These are phyloP conservation scores for Alternaria triticina DNA, from an alignment of 2,329 filamentous ascomycete genomes.

Conservation along the genomic window DNA sequence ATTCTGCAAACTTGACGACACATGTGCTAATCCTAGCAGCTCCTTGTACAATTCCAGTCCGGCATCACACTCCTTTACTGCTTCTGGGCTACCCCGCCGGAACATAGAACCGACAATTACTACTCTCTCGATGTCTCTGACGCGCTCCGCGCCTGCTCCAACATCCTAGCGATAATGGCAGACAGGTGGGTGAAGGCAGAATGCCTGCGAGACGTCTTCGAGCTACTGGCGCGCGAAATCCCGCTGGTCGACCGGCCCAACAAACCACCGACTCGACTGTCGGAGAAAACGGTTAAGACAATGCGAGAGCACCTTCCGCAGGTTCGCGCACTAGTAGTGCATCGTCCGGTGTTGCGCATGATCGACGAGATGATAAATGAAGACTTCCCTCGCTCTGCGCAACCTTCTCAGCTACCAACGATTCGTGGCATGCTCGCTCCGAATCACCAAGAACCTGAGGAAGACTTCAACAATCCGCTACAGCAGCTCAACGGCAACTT, in stretches of 20 bases:
- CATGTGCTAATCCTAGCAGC: conserved; percentile 9
- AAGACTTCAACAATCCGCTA: not conserved
- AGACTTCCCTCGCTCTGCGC: conserved; percentile 16
- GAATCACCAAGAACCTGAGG: not conserved
- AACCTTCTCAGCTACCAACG: conserved; percentile 1
- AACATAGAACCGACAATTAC: conserved; percentile 36
- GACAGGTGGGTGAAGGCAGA: conserved; percentile 48
- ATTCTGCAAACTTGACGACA: not conserved
- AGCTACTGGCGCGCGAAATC: conserved; percentile 36
- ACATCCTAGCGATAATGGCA: conserved; percentile 46
- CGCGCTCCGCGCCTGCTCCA: conserved; percentile 46
- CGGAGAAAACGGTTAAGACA: conserved; percentile 13
- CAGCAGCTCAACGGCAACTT: conserved; percentile 7
- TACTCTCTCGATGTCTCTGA: conserved; percentile 37
- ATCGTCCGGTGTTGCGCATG: conserved; percentile 26
- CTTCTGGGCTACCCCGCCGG: conserved; percentile 45
- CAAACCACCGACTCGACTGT: conserved; percentile 18
- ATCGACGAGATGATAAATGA: conserved; percentile 26
- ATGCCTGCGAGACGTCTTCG: conserved; percentile 45
- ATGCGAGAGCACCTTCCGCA: conserved; percentile 17
- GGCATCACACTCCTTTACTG: conserved; percentile 48
- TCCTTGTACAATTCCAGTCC: conserved; percentile 40
- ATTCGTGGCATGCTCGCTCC: conserved; percentile 12
- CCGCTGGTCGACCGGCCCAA: conserved; percentile 23
- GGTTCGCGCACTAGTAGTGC: conserved; percentile 20